Percentiles rank a stretch among this genome's conserved stretches.
These are phyloP conservation scores for Logfia minima DNA, from an alignment of 129 eudicot genomes.

Conservation along the genomic window DNA sequence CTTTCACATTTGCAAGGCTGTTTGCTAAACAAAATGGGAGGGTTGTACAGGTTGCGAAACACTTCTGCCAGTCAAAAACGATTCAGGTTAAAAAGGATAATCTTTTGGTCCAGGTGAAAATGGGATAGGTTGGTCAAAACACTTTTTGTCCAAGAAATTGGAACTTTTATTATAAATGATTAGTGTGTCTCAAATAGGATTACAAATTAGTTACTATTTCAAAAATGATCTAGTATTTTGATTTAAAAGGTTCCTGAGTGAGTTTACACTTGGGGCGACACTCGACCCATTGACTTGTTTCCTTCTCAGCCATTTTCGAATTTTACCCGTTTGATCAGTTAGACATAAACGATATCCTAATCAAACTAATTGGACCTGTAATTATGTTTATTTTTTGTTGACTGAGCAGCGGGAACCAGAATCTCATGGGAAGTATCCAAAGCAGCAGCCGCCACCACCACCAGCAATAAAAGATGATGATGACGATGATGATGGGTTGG, in stretches of 20 bases:
- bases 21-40: neutral
- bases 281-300: neutral
- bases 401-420: constrained; percentile 37
- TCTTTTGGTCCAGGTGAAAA: neutral
- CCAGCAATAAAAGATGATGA: constrained; percentile 31
- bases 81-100: neutral
- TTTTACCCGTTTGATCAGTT: neutral
- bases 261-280: neutral
- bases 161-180: neutral
- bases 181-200: neutral
- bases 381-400: neutral
- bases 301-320: neutral
- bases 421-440: constrained; percentile 43
- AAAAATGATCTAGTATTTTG: neutral
- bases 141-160: neutral
- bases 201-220: neutral
- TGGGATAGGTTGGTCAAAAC: neutral
- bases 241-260: neutral
- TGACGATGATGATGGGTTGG: constrained; percentile 52
- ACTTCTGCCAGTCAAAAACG: neutral
- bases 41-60: neutral
- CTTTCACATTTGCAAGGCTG: neutral
- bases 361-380: neutral
- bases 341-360: neutral
- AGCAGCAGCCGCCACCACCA: constrained; percentile 42